These are phyloP conservation scores for Dalbergia cochinchinensis DNA, from an alignment of 306 rosid species.

Conservation along the genomic window DNA sequence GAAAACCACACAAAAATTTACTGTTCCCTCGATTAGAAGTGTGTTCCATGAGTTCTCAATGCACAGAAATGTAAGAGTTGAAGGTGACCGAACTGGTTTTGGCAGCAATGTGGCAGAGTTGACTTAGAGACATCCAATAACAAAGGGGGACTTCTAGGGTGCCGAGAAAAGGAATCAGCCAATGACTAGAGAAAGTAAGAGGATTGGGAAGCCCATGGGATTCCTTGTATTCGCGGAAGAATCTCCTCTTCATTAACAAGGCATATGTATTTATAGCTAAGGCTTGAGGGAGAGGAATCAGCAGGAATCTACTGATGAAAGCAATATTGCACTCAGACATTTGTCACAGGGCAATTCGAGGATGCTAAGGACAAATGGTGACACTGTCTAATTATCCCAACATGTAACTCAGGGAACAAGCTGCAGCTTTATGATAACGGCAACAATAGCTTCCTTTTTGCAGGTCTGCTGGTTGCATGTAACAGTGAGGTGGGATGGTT, in stretches of 20 bases:
- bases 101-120: background rate
- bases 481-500: background rate
- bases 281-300: background rate
- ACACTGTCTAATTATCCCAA: background rate
- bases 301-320: background rate
- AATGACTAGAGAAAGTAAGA: no score
- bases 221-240: background rate
- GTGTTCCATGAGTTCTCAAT: background rate
- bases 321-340: background rate
- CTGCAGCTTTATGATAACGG: background rate
- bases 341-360: background rate
- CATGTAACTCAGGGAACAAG: background rate
- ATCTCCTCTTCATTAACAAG: background rate
- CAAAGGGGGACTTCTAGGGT: background rate
- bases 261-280: background rate
- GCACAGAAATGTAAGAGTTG: background rate
- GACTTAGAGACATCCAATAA: background rate
- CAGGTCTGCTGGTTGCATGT: background rate
- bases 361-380: background rate
- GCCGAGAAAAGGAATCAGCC: background rate
- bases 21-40: background rate
- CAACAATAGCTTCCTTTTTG: background rate
- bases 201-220: background rate
- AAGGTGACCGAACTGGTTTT: no score
- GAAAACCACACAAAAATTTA: background rate